These are phyloP conservation scores for Coemansia sp. DNA, from an alignment of 192 early-diverging fungal species.

Conservation along the genomic window DNA sequence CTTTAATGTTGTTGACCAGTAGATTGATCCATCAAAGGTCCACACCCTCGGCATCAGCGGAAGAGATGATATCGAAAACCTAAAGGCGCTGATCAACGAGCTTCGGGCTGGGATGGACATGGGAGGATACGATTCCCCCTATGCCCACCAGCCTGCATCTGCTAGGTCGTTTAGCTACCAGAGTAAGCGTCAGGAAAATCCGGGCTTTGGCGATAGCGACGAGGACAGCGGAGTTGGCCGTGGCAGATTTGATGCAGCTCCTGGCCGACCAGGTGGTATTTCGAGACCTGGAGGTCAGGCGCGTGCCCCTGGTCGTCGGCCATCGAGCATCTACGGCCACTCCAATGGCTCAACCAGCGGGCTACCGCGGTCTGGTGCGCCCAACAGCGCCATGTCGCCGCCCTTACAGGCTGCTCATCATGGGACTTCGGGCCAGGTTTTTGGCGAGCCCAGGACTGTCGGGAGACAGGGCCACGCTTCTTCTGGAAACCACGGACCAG, in stretches of 20 bases:
- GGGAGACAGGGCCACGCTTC: constrained; percentile 30
- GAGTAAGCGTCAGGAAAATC: constrained; percentile 13
- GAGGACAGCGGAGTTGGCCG: constrained; percentile 15
- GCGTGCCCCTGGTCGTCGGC: constrained; percentile 12
- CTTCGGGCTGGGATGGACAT: constrained; percentile 9
- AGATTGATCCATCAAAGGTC: constrained; percentile 31
- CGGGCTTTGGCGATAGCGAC: constrained; percentile 26
- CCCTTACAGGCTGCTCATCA: constrained; percentile 21
- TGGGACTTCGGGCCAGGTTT: constrained; percentile 1
- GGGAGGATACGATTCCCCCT: neutral
- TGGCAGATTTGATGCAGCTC: neutral
- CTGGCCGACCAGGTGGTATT: constrained; percentile 14
- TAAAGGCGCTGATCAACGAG: constrained; percentile 24
- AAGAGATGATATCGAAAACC: constrained; percentile 25
- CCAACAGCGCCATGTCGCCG: constrained; percentile 24
- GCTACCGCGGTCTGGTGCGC: constrained; percentile 22
- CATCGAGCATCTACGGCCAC: constrained; percentile 32
- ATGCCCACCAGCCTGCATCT: constrained; percentile 4
- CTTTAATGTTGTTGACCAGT: neutral
- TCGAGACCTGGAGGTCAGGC: constrained; percentile 22
- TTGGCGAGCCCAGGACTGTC: constrained; percentile 13
- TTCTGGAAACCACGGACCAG: constrained; percentile 14
- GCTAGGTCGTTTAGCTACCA: constrained; percentile 6
- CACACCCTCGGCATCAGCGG: constrained; percentile 32
- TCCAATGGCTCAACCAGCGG: constrained; percentile 28